Base-by-base conservation (phyloP, 2,329 filamentous ascomycete genomes). In the Aspergillus aculeatinus region DNA sequence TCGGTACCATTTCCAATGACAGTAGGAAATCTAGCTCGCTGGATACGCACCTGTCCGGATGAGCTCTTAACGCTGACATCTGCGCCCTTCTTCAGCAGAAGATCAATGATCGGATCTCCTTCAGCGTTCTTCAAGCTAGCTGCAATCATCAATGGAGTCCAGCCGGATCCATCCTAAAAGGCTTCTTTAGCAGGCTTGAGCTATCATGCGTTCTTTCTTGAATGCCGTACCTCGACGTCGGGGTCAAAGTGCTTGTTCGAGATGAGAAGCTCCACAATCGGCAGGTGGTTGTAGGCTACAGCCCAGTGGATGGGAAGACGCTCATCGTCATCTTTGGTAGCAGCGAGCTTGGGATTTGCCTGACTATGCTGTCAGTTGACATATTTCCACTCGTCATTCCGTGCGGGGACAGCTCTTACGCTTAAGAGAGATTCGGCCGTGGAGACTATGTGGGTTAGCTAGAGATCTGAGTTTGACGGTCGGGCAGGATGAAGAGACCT, bases 301-400 rank as follows among this genome's bases (percentile, higher is more conserved):
- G 95, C 94, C 95, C 95, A 99, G 81, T 99, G 95, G 59, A 98
- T 87, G 2, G 95, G 89, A 42, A 96, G 85, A 49, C 95, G 90
- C 16, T 92, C 91, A 74, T 99, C 95, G 52, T 91, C 89, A 70
- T 99, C 95, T 70, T 80, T 81, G 69, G 87, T 86, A 60, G 80
- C 82, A 27, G 91, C 88, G 44, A 96, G 85, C 70, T 90, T 93
- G 2, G 90, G 88, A 71, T 96, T 92, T 66, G 88, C 87, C 89
- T 94, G 23, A 9, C 12, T 4, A 16, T 11, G 12, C 31, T 21
- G 44, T 55, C 31, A 27, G 51, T 27, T 33, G 23, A 16, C 16
- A 44, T 42, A 31, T 47, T 31, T 27, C 23, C 25, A n/a, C 16
- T 14, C 29, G 35, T 52, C 27, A 23, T 25, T 29, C 29, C 25